Evolutionary conservation across 1,139 yeast species (phyloP), one percentile per base, ranked within the genome.

Genomic region (Geotrichum bryndzae): DNA sequence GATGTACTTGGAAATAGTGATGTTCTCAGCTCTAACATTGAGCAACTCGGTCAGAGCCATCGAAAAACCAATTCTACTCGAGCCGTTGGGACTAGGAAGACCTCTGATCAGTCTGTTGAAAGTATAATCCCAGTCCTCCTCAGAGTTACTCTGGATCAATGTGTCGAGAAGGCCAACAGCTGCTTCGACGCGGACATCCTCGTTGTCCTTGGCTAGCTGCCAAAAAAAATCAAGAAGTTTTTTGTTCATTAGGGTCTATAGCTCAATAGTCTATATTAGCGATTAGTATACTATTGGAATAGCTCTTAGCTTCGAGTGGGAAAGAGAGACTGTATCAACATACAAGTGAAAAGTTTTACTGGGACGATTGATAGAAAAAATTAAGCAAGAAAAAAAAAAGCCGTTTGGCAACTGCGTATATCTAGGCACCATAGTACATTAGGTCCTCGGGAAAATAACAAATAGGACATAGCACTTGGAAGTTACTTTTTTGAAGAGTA

Each of bases 61-160:
- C 2, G 96, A 89, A 69, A 88, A 92, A 1, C 99, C 99, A 53
- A 89, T 76, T 62, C 97, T 78, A 0, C 97, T 96, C 57, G 91
- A 81, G 54, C 89, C 96, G 70, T 95, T 82, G 23, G 91, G 82
- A 13, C 96, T 88, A 10, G 90, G 81, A 54, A 94, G 78, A 57
- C 98, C 98, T 67, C 85, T 86, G 63, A 90, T 81, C 64, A 94
- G 79, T 69, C 98, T 81, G 64, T 83, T 83, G 62, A 89, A 76
- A 0, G 96, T 95, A 72, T 94, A 92, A 58, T 83, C 82, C 91
- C 95, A 90, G 69, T 91, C 97, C 2, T 78, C 77, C 25, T 76
- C 76, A 8, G 77, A 73, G 59, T 83, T 74, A 13, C 76, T 76
- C 11, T 74, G 81, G 1, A 75, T 73, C 10, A 78, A 71, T 60